Conservation (phyloP, 306 rosid genomes). For the Pterocarpus macrocarpus region DNA sequence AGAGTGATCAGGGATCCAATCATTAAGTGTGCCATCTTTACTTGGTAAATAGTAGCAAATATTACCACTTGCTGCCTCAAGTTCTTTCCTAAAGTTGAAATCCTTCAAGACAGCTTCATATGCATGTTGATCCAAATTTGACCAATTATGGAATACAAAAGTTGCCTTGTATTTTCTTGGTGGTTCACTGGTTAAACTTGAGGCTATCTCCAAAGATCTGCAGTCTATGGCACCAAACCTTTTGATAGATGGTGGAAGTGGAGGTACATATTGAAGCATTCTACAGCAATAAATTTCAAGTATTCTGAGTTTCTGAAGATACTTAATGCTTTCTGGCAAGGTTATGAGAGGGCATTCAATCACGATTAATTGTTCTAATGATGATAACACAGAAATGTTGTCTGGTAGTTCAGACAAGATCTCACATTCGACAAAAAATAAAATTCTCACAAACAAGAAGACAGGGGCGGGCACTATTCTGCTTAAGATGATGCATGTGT, state of each 20-base stretch:
- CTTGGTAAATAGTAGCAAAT: too few species aligned
- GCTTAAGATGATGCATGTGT: neutral
- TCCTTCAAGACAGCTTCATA: neutral
- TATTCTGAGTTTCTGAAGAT: neutral
- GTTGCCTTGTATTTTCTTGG: neutral
- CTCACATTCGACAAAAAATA: rapidly evolving
- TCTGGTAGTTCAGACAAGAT: conserved; percentile 26
- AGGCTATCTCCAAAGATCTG: neutral
- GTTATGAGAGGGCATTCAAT: rapidly evolving
- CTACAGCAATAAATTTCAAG: neutral
- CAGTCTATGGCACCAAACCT: neutral
- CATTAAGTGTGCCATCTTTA: neutral
- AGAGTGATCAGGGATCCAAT: neutral
- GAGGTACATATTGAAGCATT: neutral
- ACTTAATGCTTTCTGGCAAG: conserved; percentile 32
- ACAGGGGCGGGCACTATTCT: neutral
- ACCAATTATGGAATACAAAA: neutral
- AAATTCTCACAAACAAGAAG: neutral
- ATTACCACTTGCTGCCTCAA: neutral
- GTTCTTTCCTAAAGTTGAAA: neutral
- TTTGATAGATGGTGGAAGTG: neutral
- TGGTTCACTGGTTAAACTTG: neutral
- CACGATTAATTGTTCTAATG: neutral
- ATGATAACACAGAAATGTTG: conserved; percentile 5
- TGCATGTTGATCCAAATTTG: neutral